Evolutionary conservation across 2,329 filamentous ascomycete species (phyloP).

Genomic region (Fusarium sp.): DNA sequence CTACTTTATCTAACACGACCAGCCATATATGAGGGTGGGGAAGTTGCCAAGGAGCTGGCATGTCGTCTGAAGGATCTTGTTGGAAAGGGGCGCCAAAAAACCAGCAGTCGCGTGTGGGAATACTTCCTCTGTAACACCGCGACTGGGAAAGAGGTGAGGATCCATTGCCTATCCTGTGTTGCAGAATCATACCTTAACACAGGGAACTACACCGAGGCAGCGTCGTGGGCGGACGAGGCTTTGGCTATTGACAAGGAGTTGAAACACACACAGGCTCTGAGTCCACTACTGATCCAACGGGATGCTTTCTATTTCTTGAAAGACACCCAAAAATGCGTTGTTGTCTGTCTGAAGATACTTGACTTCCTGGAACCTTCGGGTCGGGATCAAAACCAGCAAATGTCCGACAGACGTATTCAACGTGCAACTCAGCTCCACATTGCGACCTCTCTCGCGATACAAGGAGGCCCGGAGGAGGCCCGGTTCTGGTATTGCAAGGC

Average conservation of each 20-base stretch:
- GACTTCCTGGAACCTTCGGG: background rate
- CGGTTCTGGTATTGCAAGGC: background rate
- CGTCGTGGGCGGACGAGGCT: background rate
- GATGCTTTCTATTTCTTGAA: background rate
- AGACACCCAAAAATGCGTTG: background rate
- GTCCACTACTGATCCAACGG: background rate
- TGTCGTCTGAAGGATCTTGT: background rate
- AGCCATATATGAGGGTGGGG: background rate
- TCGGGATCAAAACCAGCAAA: background rate
- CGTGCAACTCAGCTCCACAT: background rate
- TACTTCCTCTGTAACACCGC: background rate
- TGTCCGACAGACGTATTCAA: background rate
- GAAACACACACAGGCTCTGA: background rate
- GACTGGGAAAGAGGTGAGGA: rapidly evolving
- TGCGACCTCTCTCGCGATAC: background rate
- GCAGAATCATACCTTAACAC: background rate
- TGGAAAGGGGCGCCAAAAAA: background rate
- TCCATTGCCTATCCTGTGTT: rapidly evolving
- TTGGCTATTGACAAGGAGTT: background rate
- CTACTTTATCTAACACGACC: background rate
- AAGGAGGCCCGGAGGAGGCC: background rate
- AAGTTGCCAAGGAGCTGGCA: background rate
- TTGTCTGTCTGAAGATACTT: background rate
- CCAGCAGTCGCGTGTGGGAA: background rate
- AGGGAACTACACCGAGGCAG: background rate